Conservation (phyloP, 164 flowering plant species). For the Macadamia tetraphylla region DNA sequence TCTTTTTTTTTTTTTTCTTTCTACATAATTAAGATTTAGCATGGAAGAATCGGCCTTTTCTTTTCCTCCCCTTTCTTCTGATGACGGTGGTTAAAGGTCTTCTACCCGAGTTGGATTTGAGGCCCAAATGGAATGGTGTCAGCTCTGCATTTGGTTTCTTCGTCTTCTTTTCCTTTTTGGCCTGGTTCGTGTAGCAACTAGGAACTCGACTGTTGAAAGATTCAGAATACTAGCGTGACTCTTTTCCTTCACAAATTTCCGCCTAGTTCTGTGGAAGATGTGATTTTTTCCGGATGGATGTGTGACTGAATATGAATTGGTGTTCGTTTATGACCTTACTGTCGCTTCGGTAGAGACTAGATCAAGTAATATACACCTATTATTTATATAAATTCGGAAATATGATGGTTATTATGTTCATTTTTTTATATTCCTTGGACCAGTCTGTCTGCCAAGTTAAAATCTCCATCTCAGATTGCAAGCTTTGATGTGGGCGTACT, state of each 20-base stretch:
- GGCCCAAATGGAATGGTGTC: neutral
- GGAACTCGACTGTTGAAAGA: neutral
- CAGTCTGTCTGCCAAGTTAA: too few species aligned
- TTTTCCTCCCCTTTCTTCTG: neutral
- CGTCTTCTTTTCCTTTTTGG: neutral
- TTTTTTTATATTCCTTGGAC: too few species aligned
- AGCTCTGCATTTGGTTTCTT: neutral
- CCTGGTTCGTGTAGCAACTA: neutral
- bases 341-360: neutral
- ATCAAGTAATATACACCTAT: neutral
- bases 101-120: neutral
- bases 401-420: too few species aligned
- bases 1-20: too few species aligned
- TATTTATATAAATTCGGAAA: too few species aligned
- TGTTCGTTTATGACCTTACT: neutral
- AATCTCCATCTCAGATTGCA: neutral
- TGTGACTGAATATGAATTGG: too few species aligned
- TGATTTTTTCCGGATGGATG: too few species aligned
- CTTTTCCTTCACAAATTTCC: too few species aligned
- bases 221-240: neutral
- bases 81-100: neutral
- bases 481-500: constrained; percentile 1
- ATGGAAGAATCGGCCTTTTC: neutral
- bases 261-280: too few species aligned
- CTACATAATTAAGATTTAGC: neutral